A percentile compares a stretch with the other conserved stretches of the same genome.
Conservation (phyloP, 2,329 filamentous ascomycete species). For the Xylaria sp. region DNA sequence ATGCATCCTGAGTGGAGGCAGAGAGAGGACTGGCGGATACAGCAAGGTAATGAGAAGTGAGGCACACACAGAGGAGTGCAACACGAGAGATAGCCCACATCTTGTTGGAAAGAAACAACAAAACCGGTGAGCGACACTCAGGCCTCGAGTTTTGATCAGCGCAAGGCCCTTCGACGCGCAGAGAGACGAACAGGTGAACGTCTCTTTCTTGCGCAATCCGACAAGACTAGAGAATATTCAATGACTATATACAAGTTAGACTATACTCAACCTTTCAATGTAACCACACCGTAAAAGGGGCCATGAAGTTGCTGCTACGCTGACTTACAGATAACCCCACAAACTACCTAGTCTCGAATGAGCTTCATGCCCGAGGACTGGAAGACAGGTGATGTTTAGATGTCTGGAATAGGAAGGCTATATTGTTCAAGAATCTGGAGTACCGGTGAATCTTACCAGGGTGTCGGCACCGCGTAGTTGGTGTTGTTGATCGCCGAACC, state of each 20-base stretch:
- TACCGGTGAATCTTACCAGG: neutral
- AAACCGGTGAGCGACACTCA: neutral
- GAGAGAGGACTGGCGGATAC: constrained; percentile 1
- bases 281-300: neutral
- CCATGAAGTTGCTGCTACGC: neutral
- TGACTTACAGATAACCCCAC: neutral
- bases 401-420: constrained; percentile 1
- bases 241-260: constrained; percentile 11
- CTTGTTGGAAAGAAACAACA: neutral
- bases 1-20: neutral
- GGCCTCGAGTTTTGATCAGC: constrained; percentile 10
- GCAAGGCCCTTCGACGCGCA: neutral
- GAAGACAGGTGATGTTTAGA: neutral
- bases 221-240: neutral
- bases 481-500: neutral
- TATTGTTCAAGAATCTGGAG: neutral
- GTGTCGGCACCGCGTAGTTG: neutral
- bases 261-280: neutral
- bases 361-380: neutral
- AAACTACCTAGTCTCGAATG: constrained; percentile 4
- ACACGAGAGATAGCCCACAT: constrained; percentile 9
- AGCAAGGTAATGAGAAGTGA: constrained; percentile 3
- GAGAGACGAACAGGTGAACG: neutral
- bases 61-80: constrained; percentile 10
- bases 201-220: neutral